Base-by-base conservation (phyloP, 192 early-diverging fungal species). In the Piromyces finnis region DNA sequence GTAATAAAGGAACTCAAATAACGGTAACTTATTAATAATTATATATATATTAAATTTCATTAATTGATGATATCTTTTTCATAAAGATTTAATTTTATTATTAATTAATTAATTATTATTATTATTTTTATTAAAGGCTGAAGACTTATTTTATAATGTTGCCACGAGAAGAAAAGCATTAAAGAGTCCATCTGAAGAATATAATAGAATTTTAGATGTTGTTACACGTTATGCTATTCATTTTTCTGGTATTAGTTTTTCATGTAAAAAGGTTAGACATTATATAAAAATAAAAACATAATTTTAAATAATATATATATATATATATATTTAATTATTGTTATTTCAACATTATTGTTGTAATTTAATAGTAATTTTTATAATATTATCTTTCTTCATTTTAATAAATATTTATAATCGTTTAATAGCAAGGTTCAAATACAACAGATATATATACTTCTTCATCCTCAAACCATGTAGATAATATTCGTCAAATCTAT, bases 91-190 rank as follows among this genome's bases (percentile, higher is more conserved):
- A n/a, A n/a, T n/a, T n/a, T n/a, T n/a, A n/a, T n/a, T n/a, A n/a
- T n/a, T n/a, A 35, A 35, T 35, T 12, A 35, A 35, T 7, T 35
- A 84, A 26, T 30, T 28, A 28, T 39, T 68, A 29, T 39, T 68
- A 12, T 84, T 77, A 15, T 78, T 26, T 39, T 41, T 32, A n/a
- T 18, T 84, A 82, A 77, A 94, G 92, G 92, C 91, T 18, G 96
- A 99, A 84, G 96, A 98, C 82, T 82, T 99, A 79, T 99, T 99
- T 83, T 98, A 94, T 85, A 99, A 97, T 84, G 90, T 95, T 6
- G 90, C 92, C 29, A 94, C 92, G 13, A 92, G 98, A 28, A 87
- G 89, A 77, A 94, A 91, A 37, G 96, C 98, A 12, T 84, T 98
- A 29, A 95, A 93, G 79, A 95, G 93, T 81, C 82, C 90, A 0